Evolutionary conservation across 768 basidiomycete species (phyloP).

Genomic region (Xanthoconium stramineum): DNA sequence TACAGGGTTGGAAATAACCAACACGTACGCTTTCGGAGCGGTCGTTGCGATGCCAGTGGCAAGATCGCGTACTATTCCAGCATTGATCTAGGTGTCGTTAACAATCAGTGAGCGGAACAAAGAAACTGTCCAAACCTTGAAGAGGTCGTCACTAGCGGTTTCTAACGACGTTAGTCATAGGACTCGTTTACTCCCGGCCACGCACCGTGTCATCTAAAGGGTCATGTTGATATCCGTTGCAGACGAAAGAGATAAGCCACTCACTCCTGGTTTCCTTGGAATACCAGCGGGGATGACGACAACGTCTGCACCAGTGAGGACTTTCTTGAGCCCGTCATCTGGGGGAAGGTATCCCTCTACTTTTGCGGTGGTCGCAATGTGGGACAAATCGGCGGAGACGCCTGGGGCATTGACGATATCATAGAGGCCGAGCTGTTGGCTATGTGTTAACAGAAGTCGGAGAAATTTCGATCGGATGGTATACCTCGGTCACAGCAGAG

Average conservation of each 20-base stretch:
- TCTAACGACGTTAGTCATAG: conserved; percentile 10
- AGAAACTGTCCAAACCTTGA: conserved; percentile 63
- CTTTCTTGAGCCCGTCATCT: conserved; percentile 79
- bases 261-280: conserved; percentile 89
- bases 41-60: conserved; percentile 83
- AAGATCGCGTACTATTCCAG: conserved; percentile 91
- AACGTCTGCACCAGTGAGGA: conserved; percentile 80
- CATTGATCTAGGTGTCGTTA: conserved; percentile 73
- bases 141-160: conserved; percentile 77
- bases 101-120: not conserved
- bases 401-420: conserved; percentile 99
- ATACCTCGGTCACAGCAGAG: conserved; percentile 73
- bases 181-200: not conserved
- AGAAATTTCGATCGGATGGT: conserved; percentile 3
- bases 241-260: conserved; percentile 28
- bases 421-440: conserved; percentile 70
- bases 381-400: conserved; percentile 92
- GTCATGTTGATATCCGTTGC: not conserved
- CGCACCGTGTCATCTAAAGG: conserved; percentile 50
- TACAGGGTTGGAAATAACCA: conserved; percentile 99
- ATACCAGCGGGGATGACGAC: conserved; percentile 97
- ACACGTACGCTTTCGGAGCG: conserved; percentile 86
- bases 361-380: conserved; percentile 87
- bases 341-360: conserved; percentile 78
- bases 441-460: conserved; percentile 2